Evolutionary conservation across 148 eudicot genomes (phyloP).

Genomic region (Limonium bicolor): DNA sequence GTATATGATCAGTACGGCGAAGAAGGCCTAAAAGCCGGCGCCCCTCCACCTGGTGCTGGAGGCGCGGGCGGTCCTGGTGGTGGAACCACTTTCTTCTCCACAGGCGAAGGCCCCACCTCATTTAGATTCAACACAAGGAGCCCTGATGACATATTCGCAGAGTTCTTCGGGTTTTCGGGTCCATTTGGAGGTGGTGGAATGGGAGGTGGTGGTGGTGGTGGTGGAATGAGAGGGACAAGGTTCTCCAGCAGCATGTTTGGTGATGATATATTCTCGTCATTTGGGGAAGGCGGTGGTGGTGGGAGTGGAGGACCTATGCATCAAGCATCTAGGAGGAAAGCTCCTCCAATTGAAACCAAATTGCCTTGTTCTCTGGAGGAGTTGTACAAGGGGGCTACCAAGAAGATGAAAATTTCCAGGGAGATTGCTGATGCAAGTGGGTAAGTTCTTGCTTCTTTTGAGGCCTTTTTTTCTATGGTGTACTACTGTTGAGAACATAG

Average conservation of each 20-base stretch:
- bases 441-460: slow-evolving; percentile 13
- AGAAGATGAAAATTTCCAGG: slow-evolving; percentile 42
- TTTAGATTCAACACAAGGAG: slow-evolving; percentile 23
- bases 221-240: slow-evolving; percentile 1
- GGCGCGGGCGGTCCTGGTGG: slow-evolving; percentile 4
- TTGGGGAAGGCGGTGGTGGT: slow-evolving; percentile 18
- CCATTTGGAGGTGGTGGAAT: slow-evolving; percentile 27
- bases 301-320: slow-evolving; percentile 11
- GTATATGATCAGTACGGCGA: slow-evolving; percentile 44
- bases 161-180: slow-evolving; percentile 28
- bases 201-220: neutral
- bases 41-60: slow-evolving; percentile 28
- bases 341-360: slow-evolving; percentile 20
- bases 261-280: slow-evolving; percentile 7
- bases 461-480: neutral
- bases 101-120: slow-evolving; percentile 1
- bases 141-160: slow-evolving; percentile 33
- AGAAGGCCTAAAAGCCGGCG: slow-evolving; percentile 30
- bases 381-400: slow-evolving; percentile 30
- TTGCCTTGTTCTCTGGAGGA: slow-evolving; percentile 35
- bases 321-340: slow-evolving; percentile 9
- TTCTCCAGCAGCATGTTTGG: slow-evolving; percentile 1
- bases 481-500: neutral
- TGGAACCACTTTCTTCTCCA: slow-evolving; percentile 4
- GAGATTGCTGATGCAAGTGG: slow-evolving; percentile 23